phyloP scores from a whole-genome alignment of 768 basidiomycete species.

The Russula lepida region DNA sequence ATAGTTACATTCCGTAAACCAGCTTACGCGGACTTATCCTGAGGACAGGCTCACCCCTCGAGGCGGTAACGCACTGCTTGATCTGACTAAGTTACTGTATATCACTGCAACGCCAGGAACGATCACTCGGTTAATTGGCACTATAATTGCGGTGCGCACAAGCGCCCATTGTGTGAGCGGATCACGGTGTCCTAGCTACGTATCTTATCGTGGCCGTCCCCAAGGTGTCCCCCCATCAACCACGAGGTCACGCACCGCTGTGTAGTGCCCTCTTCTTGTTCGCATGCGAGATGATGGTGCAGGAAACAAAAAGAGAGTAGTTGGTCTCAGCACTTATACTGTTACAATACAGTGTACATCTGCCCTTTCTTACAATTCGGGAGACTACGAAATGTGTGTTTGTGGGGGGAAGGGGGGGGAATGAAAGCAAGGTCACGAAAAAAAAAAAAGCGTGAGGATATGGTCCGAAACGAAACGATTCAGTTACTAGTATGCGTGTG shows the following conservation, averaged over 20 bases:
- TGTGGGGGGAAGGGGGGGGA: background rate
- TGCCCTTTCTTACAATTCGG: background rate
- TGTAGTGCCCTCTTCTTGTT: background rate
- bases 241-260: background rate
- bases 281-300: background rate
- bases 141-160: background rate
- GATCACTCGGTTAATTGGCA: background rate
- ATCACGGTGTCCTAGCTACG: too few species aligned
- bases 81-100: too few species aligned
- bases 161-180: background rate
- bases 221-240: too few species aligned
- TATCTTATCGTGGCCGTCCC: background rate
- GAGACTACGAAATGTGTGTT: background rate
- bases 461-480: background rate
- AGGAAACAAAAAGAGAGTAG: background rate
- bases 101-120: background rate
- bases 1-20: too few species aligned
- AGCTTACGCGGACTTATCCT: too few species aligned
- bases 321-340: background rate
- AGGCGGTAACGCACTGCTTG: background rate
- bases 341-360: background rate
- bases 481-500: background rate
- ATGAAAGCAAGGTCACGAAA: background rate
- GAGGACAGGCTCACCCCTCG: too few species aligned
- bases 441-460: background rate